A percentile compares a stretch with the other conserved stretches of the same genome.
phyloP scores from a whole-genome alignment of 2,329 filamentous ascomycete species.

The Colletotrichum camelliae region DNA sequence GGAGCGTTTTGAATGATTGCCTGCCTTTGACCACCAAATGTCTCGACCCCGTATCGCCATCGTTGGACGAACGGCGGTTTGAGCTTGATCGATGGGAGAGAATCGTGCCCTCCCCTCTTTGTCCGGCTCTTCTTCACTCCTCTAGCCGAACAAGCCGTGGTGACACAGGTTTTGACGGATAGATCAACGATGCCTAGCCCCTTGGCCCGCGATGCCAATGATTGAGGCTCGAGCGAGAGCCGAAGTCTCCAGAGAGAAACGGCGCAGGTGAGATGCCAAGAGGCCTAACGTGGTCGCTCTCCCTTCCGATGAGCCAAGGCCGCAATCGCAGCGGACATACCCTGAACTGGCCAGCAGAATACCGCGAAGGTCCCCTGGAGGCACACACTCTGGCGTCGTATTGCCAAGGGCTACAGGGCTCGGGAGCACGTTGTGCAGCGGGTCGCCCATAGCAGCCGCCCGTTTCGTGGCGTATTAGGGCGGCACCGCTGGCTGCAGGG shows the following conservation, averaged over 20 bases:
- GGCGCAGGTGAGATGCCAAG: not conserved
- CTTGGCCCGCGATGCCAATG: constrained; percentile 16
- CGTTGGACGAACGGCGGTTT: not conserved
- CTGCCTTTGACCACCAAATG: not conserved
- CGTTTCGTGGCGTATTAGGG: not conserved
- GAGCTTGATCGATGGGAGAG: not conserved
- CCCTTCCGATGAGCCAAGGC: not conserved
- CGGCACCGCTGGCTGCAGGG: not conserved
- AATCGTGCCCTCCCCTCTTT: not conserved
- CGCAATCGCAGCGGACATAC: not conserved
- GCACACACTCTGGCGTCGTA: not conserved
- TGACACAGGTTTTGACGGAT: not conserved
- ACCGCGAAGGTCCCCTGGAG: not conserved
- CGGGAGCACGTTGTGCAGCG: constrained; percentile 6
- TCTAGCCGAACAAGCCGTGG: not conserved
- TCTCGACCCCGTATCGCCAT: not conserved
- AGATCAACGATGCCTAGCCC: constrained; percentile 8
- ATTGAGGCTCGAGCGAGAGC: constrained; percentile 13
- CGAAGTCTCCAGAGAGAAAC: not conserved
- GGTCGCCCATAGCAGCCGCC: not conserved
- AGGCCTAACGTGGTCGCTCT: not conserved
- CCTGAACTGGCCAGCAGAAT: not conserved
- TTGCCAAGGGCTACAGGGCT: constrained; percentile 13
- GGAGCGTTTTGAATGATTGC: not conserved
- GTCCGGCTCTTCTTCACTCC: not conserved